Evolutionary conservation across 2,329 filamentous ascomycete species (phyloP).

Genomic region (Colletotrichum tanaceti): DNA sequence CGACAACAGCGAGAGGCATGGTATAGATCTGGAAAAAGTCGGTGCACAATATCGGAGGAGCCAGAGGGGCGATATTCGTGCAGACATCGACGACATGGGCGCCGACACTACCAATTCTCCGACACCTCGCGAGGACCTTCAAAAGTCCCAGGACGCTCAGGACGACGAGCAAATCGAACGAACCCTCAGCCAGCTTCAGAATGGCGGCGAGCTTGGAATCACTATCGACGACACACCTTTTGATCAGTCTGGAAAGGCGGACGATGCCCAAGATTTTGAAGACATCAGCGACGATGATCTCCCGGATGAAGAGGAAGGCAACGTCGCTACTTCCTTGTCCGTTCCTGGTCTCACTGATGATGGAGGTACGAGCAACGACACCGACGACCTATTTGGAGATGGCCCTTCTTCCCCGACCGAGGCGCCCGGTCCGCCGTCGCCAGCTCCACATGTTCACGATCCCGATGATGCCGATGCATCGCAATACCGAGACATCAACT

Average conservation of each 20-base stretch:
- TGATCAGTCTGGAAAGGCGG: constrained; percentile 82
- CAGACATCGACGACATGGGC: constrained; percentile 37
- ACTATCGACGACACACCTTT: constrained; percentile 62
- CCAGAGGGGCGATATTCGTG: constrained; percentile 33
- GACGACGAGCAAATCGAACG: constrained; percentile 62
- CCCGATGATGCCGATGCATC: constrained; percentile 52
- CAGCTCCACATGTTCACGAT: constrained; percentile 57
- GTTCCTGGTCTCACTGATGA: constrained; percentile 69
- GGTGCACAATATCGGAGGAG: constrained; percentile 37
- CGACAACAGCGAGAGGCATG: constrained; percentile 35
- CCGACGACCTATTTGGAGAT: constrained; percentile 78
- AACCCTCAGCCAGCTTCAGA: constrained; percentile 57
- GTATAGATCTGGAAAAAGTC: constrained; percentile 30
- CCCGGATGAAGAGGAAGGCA: constrained; percentile 77
- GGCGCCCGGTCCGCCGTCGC: constrained; percentile 57
- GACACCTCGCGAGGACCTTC: constrained; percentile 52
- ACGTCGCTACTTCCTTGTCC: constrained; percentile 56
- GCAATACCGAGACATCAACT: constrained; percentile 59
- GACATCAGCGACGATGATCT: constrained; percentile 94
- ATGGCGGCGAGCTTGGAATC: constrained; percentile 52
- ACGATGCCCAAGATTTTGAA: constrained; percentile 90
- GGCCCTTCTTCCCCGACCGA: constrained; percentile 61
- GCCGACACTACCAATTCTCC: constrained; percentile 41
- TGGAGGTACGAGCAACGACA: constrained; percentile 68
- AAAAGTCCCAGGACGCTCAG: constrained; percentile 58